Conservation (phyloP, 2,329 filamentous ascomycete species). For the Aspergillus awamori region DNA sequence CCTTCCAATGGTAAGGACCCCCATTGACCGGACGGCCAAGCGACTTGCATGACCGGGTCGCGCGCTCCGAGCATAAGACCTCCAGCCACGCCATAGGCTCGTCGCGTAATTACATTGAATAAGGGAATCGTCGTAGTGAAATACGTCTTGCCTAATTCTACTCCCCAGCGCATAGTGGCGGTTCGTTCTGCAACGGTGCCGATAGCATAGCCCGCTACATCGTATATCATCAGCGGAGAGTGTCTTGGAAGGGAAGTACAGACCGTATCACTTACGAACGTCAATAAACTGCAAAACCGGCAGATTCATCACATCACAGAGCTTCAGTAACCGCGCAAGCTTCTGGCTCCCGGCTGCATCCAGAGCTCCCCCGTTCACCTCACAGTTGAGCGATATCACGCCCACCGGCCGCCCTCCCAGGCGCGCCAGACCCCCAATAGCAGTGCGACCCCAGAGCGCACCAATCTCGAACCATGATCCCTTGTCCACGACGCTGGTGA, state of each 20-base stretch:
- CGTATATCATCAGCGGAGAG: background rate
- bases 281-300: constrained; percentile 67
- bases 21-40: constrained; percentile 67
- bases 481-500: constrained; percentile 59
- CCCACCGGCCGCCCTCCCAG: constrained; percentile 61
- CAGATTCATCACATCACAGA: constrained; percentile 67
- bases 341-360: constrained; percentile 65
- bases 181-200: constrained; percentile 65
- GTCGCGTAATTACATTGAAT: constrained; percentile 64
- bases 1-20: constrained; percentile 65
- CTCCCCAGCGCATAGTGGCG: constrained; percentile 67
- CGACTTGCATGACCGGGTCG: constrained; percentile 62
- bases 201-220: constrained; percentile 60
- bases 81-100: constrained; percentile 66
- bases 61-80: constrained; percentile 66
- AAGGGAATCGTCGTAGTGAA: constrained; percentile 65
- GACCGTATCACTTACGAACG: constrained; percentile 47
- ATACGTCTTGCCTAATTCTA: constrained; percentile 64
- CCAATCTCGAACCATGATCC: constrained; percentile 67
- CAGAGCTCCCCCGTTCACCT: constrained; percentile 63
- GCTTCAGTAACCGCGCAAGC: constrained; percentile 61
- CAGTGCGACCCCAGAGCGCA: constrained; percentile 63
- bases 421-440: constrained; percentile 63
- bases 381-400: constrained; percentile 63
- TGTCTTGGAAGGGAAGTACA: background rate